phyloP scores from a whole-genome alignment of 805 yeast species.

The Ogataea ganodermae region DNA sequence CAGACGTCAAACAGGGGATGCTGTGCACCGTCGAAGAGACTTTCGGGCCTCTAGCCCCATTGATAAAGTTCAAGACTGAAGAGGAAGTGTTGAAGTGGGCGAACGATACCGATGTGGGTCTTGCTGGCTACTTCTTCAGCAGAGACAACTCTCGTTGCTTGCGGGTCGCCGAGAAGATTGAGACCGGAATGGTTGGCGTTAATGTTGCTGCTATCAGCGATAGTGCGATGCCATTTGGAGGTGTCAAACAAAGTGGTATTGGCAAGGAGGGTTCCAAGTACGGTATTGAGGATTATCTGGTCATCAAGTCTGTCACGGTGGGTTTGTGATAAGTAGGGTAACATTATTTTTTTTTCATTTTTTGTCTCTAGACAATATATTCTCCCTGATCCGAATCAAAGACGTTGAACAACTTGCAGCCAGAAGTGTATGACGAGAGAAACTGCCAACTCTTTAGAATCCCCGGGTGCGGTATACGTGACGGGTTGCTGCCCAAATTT shows the following conservation, averaged over 20 bases:
- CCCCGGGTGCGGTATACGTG: neutral
- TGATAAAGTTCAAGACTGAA: conserved; percentile 61
- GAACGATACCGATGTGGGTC: conserved; percentile 68
- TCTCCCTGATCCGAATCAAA: too few species aligned
- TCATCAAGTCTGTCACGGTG: conserved; percentile 66
- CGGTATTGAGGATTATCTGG: conserved; percentile 73
- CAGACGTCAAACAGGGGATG: conserved; percentile 59
- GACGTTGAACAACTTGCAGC: too few species aligned
- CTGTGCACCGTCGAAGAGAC: conserved; percentile 67
- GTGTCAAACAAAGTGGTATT: conserved; percentile 75
- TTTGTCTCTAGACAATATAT: too few species aligned
- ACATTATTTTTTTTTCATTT: too few species aligned
- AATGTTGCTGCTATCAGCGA: conserved; percentile 75
- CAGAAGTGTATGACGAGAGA: too few species aligned
- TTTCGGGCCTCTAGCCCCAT: conserved; percentile 80
- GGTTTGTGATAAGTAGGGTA: too few species aligned
- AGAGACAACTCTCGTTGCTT: conserved; percentile 54
- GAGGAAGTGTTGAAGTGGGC: conserved; percentile 65
- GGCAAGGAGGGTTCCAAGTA: conserved; percentile 80
- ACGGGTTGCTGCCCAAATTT: conserved; percentile 48
- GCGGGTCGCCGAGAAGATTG: conserved; percentile 64
- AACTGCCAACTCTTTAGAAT: neutral
- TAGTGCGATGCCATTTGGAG: conserved; percentile 72
- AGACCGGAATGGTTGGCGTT: conserved; percentile 81
- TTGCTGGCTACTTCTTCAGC: conserved; percentile 76